phyloP scores from a whole-genome alignment of 1,284 basidiomycete species.

The Flammula alnicola region DNA sequence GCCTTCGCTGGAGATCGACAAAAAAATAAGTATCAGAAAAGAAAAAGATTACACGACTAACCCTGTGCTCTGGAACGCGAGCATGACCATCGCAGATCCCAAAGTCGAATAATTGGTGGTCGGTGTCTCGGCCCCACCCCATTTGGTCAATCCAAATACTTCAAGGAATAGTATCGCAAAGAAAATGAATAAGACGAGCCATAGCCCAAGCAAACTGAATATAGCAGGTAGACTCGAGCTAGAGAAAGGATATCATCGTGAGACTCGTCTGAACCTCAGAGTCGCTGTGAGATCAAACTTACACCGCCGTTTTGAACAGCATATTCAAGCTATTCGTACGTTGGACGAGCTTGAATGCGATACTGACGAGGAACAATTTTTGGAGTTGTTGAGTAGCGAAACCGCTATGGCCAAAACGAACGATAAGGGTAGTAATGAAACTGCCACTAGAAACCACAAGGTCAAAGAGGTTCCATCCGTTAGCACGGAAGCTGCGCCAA shows the following conservation, averaged over 20 bases:
- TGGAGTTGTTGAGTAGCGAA: constrained; percentile 77
- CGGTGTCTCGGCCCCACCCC: constrained; percentile 73
- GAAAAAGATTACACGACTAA: constrained; percentile 37
- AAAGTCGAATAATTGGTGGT: constrained; percentile 86
- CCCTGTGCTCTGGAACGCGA: constrained; percentile 80
- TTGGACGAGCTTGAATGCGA: constrained; percentile 95
- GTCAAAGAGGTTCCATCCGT: constrained; percentile 95
- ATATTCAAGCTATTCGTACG: constrained; percentile 90
- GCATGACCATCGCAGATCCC: constrained; percentile 84
- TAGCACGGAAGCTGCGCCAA: constrained; percentile 81
- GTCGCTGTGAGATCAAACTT: constrained; percentile 33
- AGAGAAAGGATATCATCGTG: constrained; percentile 16
- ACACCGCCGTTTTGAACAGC: constrained; percentile 96
- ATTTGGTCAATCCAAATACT: constrained; percentile 92
- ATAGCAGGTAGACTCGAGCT: constrained; percentile 91
- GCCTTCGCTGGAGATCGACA: constrained; percentile 65
- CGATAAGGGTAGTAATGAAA: constrained; percentile 83
- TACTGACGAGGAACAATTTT: constrained; percentile 93
- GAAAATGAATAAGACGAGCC: constrained; percentile 93
- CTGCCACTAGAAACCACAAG: constrained; percentile 83
- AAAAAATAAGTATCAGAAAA: constrained; percentile 14
- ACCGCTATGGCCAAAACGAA: constrained; percentile 60
- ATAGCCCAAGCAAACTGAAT: constrained; percentile 84
- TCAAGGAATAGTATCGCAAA: constrained; percentile 92
- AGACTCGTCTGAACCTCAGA: constrained; percentile 2